These are phyloP conservation scores for Anastatica hierochuntica DNA, from an alignment of 345 rosid genomes.

Conservation along the genomic window DNA sequence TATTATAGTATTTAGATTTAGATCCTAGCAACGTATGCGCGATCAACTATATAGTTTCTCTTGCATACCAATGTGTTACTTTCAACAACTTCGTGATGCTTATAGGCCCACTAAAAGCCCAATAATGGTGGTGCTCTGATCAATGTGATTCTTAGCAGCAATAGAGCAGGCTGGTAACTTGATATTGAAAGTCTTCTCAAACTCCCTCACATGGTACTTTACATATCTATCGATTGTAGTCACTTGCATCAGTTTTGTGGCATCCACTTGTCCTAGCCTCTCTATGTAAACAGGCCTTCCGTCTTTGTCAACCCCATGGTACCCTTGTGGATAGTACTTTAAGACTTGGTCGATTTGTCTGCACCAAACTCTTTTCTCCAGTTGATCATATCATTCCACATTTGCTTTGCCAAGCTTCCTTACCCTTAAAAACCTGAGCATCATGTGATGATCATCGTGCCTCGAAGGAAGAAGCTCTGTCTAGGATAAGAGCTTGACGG, in stretches of 20 bases:
- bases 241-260: conserved; percentile 73
- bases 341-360: conserved; percentile 69
- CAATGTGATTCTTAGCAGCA: conserved; percentile 72
- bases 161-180: conserved; percentile 83
- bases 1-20: too few relatives aligned
- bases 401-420: conserved; percentile 88
- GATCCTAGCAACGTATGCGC: too few relatives aligned
- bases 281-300: conserved; percentile 85
- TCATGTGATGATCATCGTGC: conserved; percentile 75
- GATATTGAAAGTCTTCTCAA: conserved; percentile 59
- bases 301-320: conserved; percentile 89
- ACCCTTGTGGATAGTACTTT: conserved; percentile 80
- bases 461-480: conserved; percentile 65
- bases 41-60: too few relatives aligned
- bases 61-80: too few relatives aligned
- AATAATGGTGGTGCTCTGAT: conserved; percentile 95
- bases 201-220: conserved; percentile 80
- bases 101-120: too few relatives aligned
- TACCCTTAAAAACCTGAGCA: conserved; percentile 88
- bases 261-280: conserved; percentile 72
- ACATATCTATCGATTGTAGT: conserved; percentile 83
- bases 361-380: conserved; percentile 84
- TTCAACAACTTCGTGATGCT: too few relatives aligned
- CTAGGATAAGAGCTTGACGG: conserved; percentile 75
- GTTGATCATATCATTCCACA: conserved; percentile 84